A percentile compares a stretch with the other conserved stretches of the same genome.
These are phyloP conservation scores for Phycomyces nitens DNA, from an alignment of 192 early-diverging fungal genomes.

Conservation along the genomic window DNA sequence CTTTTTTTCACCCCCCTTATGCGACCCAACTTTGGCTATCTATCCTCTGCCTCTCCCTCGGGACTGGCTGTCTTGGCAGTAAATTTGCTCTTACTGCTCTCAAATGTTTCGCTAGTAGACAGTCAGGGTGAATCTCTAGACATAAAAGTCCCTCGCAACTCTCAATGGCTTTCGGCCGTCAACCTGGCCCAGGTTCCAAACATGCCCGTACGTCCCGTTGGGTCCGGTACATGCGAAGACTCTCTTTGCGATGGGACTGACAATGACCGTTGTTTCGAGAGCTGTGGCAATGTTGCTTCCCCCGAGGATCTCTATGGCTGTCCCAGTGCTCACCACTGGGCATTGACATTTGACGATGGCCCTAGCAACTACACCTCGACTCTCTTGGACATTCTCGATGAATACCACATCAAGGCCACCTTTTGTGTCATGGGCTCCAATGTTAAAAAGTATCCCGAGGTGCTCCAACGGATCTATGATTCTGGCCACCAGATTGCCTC, in stretches of 20 bases:
- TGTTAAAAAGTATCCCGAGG: conserved; percentile 42
- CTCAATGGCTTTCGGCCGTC: conserved; percentile 1
- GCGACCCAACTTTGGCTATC: background rate
- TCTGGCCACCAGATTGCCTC: conserved; percentile 61
- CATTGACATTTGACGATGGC: conserved; percentile 58
- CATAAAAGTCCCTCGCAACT: background rate
- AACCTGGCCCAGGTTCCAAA: conserved; percentile 4
- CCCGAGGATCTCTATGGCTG: conserved; percentile 28
- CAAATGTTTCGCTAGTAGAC: background rate
- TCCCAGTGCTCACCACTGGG: conserved; percentile 17
- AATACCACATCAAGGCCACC: conserved; percentile 56
- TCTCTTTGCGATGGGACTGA: conserved; percentile 30
- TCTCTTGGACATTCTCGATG: conserved; percentile 51
- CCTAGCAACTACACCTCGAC: conserved; percentile 47
- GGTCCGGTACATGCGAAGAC: conserved; percentile 21
- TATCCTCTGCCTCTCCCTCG: background rate
- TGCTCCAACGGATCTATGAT: conserved; percentile 43
- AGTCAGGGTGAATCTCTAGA: background rate
- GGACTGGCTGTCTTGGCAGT: background rate
- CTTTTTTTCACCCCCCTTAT: too few relatives aligned
- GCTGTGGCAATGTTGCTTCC: conserved; percentile 24
- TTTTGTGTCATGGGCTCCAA: conserved; percentile 65
- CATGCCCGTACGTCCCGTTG: conserved; percentile 17
- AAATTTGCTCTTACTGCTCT: background rate
- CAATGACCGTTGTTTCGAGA: conserved; percentile 31